Evolutionary conservation across 768 basidiomycete species (phyloP), one percentile per base, ranked within the genome.

Genomic region (Lactarius akahatsu): DNA sequence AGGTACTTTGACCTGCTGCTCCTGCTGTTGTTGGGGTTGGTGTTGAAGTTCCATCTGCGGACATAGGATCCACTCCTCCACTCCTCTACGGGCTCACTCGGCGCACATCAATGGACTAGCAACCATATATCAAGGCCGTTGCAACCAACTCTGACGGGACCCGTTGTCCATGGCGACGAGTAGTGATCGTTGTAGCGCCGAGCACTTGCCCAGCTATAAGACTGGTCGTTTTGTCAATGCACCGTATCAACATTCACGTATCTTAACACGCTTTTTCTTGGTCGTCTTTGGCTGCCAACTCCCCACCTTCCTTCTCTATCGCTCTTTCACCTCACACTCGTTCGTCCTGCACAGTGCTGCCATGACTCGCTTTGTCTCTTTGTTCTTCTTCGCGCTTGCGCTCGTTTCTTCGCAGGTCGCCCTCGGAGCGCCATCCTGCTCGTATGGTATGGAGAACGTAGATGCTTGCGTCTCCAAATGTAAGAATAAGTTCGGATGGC

Each of bases 1-100:
- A 23, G 92, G 91, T 4, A 79, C 81, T 36, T 76, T 74, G 15
- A 67, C 41, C 10, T 64, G 41, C 34, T 52, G 56, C 47, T 64
- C 34, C 40, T 52, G 56, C 23, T 50, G 47, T 9, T 47, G 45
- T 47, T 47, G 45, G 1, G n/a, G 45, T 50, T 50, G 47, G 4
- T 50, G 47, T 50, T 50, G 23, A 50, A 50, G 47, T 34, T 67
- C 45, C 64, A 68, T 68, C n/a, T 38, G n/a, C 28, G 41, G 43
- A 36, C 9, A 56, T 13, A 38, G 28, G 47, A 50, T n/a, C n/a
- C 45, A 23, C 11, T 47, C 45, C n/a, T 47, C 36, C 36, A 38
- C 11, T 13, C n/a, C 47, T 50, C 47, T 13, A 13, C 11, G 23
- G 1, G 47, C 47, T 50, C 47, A 50, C n/a, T 23, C 47, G 23